phyloP scores from a whole-genome alignment of 306 rosid genomes.

The Alnus rubra region DNA sequence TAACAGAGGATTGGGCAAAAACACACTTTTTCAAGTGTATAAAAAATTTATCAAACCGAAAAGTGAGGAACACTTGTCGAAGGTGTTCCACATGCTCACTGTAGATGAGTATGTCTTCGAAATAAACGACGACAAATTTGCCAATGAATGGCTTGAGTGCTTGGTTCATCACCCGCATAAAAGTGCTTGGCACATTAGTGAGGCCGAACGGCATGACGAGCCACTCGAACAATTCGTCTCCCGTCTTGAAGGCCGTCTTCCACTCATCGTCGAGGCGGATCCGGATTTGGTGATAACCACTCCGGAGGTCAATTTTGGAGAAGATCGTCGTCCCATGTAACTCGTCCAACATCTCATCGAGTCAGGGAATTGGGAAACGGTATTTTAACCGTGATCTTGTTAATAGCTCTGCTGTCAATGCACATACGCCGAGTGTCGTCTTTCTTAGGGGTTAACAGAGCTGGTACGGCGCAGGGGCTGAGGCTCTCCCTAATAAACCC shows the following conservation, averaged over 20 bases:
- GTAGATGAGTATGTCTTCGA: neutral
- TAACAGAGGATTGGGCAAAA: neutral
- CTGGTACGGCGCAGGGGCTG: neutral
- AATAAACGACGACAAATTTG: too few relatives aligned
- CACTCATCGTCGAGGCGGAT: too few relatives aligned
- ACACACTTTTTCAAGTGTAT: neutral
- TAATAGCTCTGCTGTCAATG: too few relatives aligned
- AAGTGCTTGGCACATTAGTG: too few relatives aligned
- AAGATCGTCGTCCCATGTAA: neutral
- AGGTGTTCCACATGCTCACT: neutral
- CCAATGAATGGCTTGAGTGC: too few relatives aligned
- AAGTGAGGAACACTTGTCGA: neutral
- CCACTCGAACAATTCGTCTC: too few relatives aligned
- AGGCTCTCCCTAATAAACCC: neutral
- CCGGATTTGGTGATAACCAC: too few relatives aligned
- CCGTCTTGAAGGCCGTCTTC: too few relatives aligned
- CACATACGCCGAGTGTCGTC: neutral
- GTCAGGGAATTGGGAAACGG: neutral
- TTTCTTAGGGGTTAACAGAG: neutral
- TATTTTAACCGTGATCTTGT: neutral
- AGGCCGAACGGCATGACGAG: too few relatives aligned
- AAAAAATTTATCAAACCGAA: neutral
- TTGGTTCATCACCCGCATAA: too few relatives aligned
- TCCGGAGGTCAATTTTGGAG: neutral
- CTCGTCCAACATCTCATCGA: neutral